Evolutionary conservation across 129 eudicot species (phyloP).

Genomic region (Smallanthus sonchifolius): DNA sequence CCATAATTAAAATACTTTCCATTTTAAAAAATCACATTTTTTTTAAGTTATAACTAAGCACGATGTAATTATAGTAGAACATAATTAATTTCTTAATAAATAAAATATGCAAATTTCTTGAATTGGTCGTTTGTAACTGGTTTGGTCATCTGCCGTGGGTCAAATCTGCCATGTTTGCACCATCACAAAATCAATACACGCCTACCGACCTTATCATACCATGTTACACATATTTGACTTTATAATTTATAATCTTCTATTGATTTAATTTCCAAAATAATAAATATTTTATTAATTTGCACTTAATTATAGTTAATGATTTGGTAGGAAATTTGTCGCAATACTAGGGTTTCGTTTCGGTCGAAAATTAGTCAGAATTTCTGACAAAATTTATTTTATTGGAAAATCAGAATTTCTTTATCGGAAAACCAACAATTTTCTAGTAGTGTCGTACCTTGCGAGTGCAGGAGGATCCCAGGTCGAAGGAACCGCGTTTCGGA

Average conservation of each 20-base stretch:
- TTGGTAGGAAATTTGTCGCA: background rate
- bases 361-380: no score
- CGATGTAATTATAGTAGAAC: background rate
- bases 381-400: no score
- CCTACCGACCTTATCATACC: slow-evolving; percentile 23
- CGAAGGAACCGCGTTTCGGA: slow-evolving; percentile 70
- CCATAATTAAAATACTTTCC: background rate
- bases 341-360: no score
- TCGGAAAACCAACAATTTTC: no score
- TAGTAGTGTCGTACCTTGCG: slow-evolving; percentile 49
- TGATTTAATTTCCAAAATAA: background rate
- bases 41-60: background rate
- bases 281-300: background rate
- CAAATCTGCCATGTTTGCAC: slow-evolving; percentile 33
- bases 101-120: slow-evolving; percentile 7
- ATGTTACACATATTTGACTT: slow-evolving; percentile 16
- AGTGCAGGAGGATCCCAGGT: slow-evolving; percentile 89
- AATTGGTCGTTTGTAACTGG: slow-evolving; percentile 31
- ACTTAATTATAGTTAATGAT: background rate
- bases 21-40: background rate
- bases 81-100: background rate
- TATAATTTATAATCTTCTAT: background rate
- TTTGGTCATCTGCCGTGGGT: slow-evolving; percentile 23
- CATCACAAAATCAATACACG: slow-evolving; percentile 22
- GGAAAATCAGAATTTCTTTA: no score